phyloP scores from a whole-genome alignment of 2,329 filamentous ascomycete species.

The Fusarium algeriense region DNA sequence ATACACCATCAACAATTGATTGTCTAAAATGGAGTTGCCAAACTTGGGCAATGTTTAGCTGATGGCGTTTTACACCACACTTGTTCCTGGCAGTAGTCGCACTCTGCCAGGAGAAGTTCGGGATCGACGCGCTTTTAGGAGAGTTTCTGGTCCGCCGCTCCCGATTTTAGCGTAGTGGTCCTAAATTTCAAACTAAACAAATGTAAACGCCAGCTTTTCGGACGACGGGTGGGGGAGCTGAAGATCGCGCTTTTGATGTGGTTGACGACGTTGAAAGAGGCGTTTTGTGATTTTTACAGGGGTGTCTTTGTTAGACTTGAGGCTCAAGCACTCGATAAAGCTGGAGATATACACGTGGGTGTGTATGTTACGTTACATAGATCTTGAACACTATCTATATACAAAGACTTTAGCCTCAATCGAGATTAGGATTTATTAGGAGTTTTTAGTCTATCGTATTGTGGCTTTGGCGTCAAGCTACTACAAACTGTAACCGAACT shows the following conservation, averaged over 20 bases:
- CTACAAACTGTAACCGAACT: neutral
- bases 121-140: neutral
- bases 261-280: neutral
- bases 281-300: neutral
- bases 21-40: neutral
- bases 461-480: neutral
- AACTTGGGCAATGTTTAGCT: neutral
- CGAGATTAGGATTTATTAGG: neutral
- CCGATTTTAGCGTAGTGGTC: conserved; percentile 13
- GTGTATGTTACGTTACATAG: neutral
- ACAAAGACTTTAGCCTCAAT: neutral
- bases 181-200: conserved; percentile 8
- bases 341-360: neutral
- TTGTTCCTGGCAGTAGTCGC: conserved; percentile 18
- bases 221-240: neutral
- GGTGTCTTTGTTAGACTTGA: neutral
- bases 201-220: conserved; percentile 23
- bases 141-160: conserved; percentile 16
- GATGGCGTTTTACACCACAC: conserved; percentile 16
- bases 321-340: neutral
- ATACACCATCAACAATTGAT: conserved; percentile 1
- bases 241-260: neutral
- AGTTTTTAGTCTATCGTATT: neutral
- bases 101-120: neutral
- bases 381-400: neutral